phyloP scores from a whole-genome alignment of 2,329 filamentous ascomycete species.

The Fusarium pseudograminearum region DNA sequence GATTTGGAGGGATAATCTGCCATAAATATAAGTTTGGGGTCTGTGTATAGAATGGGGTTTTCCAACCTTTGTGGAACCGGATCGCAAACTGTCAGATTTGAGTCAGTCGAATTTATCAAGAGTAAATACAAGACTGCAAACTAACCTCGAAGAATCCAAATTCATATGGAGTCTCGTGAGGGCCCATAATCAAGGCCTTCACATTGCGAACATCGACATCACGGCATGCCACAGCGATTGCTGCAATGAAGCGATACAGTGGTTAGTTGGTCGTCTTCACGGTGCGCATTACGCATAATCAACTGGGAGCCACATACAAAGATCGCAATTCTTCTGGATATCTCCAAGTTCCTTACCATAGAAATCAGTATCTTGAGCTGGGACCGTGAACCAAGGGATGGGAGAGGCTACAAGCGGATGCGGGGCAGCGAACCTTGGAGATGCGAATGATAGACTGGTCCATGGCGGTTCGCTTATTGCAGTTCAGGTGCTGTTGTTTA shows the following conservation, averaged over 20 bases:
- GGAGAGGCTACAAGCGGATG: constrained; percentile 25
- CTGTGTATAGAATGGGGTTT: constrained; percentile 5
- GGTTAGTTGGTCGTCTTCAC: constrained; percentile 14
- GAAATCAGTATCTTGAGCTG: constrained; percentile 32
- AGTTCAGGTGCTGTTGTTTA: constrained; percentile 14
- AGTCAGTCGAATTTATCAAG: constrained; percentile 2
- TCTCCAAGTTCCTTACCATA: constrained; percentile 79
- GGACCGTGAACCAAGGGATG: constrained; percentile 35
- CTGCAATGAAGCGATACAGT: constrained; percentile 56
- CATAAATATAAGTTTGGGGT: constrained; percentile 21
- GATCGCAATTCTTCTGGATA: constrained; percentile 83
- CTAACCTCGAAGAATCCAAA: constrained; percentile 95
- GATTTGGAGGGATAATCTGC: constrained; percentile 84
- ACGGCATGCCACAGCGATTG: constrained; percentile 86
- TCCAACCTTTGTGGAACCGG: constrained; percentile 78
- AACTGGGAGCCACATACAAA: constrained; percentile 71
- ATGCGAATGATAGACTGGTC: constrained; percentile 92
- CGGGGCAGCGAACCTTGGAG: constrained; percentile 71
- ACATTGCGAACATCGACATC: constrained; percentile 92
- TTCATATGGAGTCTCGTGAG: constrained; percentile 94
- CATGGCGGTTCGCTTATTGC: constrained; percentile 48
- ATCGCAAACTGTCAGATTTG: constrained; percentile 72
- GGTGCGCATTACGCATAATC: background rate
- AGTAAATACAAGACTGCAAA: constrained; percentile 2
- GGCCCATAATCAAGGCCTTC: constrained; percentile 88